Base-by-base conservation (phyloP, 1,139 yeast genomes). In the Candida tunisiensis region DNA sequence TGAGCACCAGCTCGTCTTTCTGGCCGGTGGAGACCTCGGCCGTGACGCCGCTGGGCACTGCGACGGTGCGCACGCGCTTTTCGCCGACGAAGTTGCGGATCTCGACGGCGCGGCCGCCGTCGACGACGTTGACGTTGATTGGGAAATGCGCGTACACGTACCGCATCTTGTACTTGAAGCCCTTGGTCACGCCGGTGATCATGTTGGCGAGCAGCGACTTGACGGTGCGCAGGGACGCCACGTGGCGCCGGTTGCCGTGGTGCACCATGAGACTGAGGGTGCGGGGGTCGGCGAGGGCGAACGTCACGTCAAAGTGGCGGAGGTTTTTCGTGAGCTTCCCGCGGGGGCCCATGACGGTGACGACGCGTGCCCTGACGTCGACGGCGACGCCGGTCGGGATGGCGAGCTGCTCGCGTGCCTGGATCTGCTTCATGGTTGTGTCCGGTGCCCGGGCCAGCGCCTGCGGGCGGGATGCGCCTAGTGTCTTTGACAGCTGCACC, bases 141-240 rank as follows among this genome's bases (percentile, higher is more conserved):
- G 98, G 99, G 93, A 88, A 88, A 80, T 91, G 98, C 75, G 98
- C 99, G 60, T 88, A 91, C 47, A 88, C 98, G 63, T 83, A 85
- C 73, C 96, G 82, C 94, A 88, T 77, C 83, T 88, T 88, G 92
- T 88, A 88, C 68, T 78, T 74, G 93, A 68, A 88, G 63, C 98
- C 96, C 71, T 77, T 77, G 62, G 98, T 88, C 57, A 88, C 98
- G 78, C 99, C 98, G 45, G 80, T 80, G 67, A 88, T 65, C 74
- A 88, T 64, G 82, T 91, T 88, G 57, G 82, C 60, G 53, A 88
- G 69, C 57, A 88, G 69, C 47, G 96, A 80, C 69, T 83, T 83
- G 63, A 88, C 96, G 42, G 98, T 88, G 74, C 96, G 85, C 61
- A 88, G 72, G 57, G 95, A 82, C 60, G 99, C 99, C 62, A 88